A percentile compares a stretch with the other conserved stretches of the same genome.
Conservation (phyloP, 1,284 basidiomycete genomes). For the Ganoderma lucidum region DNA sequence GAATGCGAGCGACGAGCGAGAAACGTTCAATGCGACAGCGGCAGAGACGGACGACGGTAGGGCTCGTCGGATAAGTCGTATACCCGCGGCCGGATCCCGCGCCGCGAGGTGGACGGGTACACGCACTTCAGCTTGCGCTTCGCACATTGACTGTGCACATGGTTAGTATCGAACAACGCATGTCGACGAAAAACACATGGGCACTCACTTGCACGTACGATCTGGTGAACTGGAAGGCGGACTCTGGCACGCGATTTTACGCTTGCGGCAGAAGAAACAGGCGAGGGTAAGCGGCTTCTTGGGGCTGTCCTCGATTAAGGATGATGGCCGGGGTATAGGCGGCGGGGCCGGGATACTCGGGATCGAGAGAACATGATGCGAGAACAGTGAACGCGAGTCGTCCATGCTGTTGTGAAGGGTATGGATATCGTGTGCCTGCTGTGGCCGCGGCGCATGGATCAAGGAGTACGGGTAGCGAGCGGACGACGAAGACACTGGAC, state of each 20-base stretch:
- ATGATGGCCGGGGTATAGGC: conserved; percentile 34
- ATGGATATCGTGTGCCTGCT: conserved; percentile 26
- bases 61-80: conserved; percentile 34
- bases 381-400: conserved; percentile 10
- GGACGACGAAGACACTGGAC: conserved; percentile 15
- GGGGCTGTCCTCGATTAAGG: conserved; percentile 42
- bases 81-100: conserved; percentile 43
- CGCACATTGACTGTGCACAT: conserved; percentile 41
- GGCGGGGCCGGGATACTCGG: conserved; percentile 32
- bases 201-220: conserved; percentile 51
- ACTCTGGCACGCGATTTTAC: conserved; percentile 55
- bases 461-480: conserved; percentile 12
- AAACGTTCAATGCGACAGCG: conserved; percentile 23
- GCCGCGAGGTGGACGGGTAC: conserved; percentile 44
- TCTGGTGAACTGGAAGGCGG: conserved; percentile 46
- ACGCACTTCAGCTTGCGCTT: conserved; percentile 45
- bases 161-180: conserved; percentile 6
- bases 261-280: conserved; percentile 53
- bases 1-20: conserved; percentile 11
- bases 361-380: conserved; percentile 33
- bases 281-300: conserved; percentile 52
- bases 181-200: background rate
- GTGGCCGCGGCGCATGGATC: conserved; percentile 32
- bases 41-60: conserved; percentile 23
- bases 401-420: conserved; percentile 23